Conservation (phyloP, 1,284 basidiomycete species). For the Malassezia restricta region DNA sequence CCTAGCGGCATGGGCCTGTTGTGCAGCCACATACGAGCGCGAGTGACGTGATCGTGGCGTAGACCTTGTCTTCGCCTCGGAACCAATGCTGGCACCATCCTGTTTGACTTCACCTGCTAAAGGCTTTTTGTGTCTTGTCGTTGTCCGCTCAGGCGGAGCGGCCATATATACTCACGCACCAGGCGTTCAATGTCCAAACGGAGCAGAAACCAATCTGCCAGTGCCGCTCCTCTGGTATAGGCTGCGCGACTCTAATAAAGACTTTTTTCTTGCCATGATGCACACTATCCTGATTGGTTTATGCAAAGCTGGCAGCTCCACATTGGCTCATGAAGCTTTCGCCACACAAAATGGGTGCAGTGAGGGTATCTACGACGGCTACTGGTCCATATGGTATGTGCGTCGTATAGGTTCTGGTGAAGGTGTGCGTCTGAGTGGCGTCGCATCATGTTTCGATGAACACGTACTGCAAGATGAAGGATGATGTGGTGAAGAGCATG, state of each 20-base stretch:
- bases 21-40: constrained; percentile 1
- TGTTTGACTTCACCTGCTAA: no score
- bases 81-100: not conserved
- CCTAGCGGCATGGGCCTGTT: constrained; percentile 5
- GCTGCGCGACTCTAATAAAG: no score
- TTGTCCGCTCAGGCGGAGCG: not conserved
- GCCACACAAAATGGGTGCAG: no score
- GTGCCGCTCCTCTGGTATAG: no score
- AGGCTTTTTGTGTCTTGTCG: no score
- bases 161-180: not conserved
- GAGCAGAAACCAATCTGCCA: no score
- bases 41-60: not conserved
- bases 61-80: not conserved
- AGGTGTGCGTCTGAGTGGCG: not conserved
- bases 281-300: no score
- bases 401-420: not conserved
- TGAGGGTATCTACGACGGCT: no score
- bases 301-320: no score
- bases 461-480: not conserved
- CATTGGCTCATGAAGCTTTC: no score
- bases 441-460: not conserved
- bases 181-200: no score
- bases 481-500: not conserved
- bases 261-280: no score
- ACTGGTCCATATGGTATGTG: not conserved